These are phyloP conservation scores for Haplosporangium sp. DNA, from an alignment of 371 early-diverging fungal genomes.

Conservation along the genomic window DNA sequence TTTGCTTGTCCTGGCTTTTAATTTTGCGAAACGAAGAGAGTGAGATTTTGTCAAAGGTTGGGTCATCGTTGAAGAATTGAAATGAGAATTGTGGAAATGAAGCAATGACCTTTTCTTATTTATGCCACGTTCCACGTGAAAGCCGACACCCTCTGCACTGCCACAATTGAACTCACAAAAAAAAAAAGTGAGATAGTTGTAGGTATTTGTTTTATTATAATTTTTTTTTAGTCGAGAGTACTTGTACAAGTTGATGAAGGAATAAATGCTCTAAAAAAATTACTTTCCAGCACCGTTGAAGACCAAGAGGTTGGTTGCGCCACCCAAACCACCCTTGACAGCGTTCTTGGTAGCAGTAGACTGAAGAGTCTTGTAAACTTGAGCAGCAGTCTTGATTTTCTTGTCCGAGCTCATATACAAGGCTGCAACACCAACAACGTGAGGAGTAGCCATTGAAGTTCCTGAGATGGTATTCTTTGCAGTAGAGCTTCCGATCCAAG, in stretches of 20 bases:
- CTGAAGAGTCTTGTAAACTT: slow-evolving; percentile 30
- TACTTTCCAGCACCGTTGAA: slow-evolving; percentile 53
- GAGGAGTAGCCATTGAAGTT: slow-evolving; percentile 47
- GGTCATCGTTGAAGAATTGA: too few species aligned
- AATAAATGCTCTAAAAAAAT: background rate
- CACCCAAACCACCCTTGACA: slow-evolving; percentile 28
- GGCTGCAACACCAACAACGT: slow-evolving; percentile 50
- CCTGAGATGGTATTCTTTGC: slow-evolving; percentile 51
- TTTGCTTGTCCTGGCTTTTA: too few species aligned
- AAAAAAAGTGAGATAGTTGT: too few species aligned
- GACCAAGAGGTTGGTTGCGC: slow-evolving; percentile 47
- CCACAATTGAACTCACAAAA: too few species aligned
- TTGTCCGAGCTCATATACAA: slow-evolving; percentile 22
- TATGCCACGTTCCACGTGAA: too few species aligned
- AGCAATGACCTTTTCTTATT: too few species aligned
- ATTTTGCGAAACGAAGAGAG: too few species aligned
- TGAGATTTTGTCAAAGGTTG: too few species aligned
- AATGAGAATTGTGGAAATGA: too few species aligned
- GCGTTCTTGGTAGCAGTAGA: slow-evolving; percentile 39
- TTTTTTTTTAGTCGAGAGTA: background rate
- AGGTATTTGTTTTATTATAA: background rate
- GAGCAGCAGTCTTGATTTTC: slow-evolving; percentile 17
- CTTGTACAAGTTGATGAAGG: background rate
- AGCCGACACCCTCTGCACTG: too few species aligned
- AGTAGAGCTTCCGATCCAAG: slow-evolving; percentile 39